Percentiles rank a stretch among this genome's conserved stretches.
Evolutionary conservation across 2,329 filamentous ascomycete species (phyloP).

Genomic region (Pseudocercospora cruenta): DNA sequence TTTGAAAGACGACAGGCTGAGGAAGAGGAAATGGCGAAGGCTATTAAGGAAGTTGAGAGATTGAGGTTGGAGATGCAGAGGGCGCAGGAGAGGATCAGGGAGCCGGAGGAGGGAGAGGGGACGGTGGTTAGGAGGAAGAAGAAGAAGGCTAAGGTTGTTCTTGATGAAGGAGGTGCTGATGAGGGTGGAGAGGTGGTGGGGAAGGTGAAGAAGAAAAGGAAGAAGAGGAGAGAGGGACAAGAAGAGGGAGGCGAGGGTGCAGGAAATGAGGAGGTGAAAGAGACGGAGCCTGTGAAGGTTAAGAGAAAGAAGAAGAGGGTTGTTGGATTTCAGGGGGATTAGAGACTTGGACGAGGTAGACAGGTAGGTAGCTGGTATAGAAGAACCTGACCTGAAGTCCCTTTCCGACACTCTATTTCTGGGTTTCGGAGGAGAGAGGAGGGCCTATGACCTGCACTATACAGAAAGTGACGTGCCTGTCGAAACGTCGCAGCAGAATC

Average conservation of each 20-base stretch:
- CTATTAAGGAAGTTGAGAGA: slow-evolving; percentile 85
- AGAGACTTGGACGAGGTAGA: not conserved
- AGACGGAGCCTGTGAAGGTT: slow-evolving; percentile 24
- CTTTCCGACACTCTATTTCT: no score
- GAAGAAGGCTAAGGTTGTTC: slow-evolving; percentile 47
- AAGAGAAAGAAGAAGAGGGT: slow-evolving; percentile 49
- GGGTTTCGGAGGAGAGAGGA: no score
- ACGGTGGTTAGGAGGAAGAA: slow-evolving; percentile 66
- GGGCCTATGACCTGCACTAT: no score
- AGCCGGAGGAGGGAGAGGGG: slow-evolving; percentile 61
- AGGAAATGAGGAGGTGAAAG: slow-evolving; percentile 14
- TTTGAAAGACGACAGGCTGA: slow-evolving; percentile 72
- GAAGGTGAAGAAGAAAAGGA: slow-evolving; percentile 37
- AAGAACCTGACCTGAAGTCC: not conserved
- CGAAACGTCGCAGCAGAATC: no score
- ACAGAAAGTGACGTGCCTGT: no score
- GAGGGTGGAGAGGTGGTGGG: slow-evolving; percentile 28
- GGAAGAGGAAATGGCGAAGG: slow-evolving; percentile 85
- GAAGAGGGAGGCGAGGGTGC: slow-evolving; percentile 24
- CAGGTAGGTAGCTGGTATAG: not conserved
- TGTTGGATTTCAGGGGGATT: slow-evolving; percentile 36
- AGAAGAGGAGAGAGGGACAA: slow-evolving; percentile 13
- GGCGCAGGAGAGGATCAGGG: slow-evolving; percentile 73
- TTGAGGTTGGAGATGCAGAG: slow-evolving; percentile 87
- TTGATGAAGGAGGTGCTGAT: slow-evolving; percentile 11